Conservation (phyloP, 345 rosid genomes). For the Lumnitzera littorea region DNA sequence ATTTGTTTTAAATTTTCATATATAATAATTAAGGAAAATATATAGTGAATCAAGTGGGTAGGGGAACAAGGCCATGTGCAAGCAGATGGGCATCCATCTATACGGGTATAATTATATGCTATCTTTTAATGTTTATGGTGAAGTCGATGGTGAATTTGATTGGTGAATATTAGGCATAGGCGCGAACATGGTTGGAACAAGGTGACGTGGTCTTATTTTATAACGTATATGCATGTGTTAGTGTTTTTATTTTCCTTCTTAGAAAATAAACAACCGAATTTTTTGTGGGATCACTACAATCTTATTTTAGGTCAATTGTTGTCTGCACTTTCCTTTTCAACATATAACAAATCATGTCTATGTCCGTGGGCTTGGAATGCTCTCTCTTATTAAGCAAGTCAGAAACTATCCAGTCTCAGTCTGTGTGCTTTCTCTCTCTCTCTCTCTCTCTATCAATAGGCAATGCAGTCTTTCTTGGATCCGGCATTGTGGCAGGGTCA, state of each 20-base stretch:
- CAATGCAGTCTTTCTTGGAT: conserved; percentile 21
- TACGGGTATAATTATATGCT: neutral
- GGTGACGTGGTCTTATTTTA: neutral
- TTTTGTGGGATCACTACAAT: conserved; percentile 16
- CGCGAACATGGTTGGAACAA: conserved; percentile 12
- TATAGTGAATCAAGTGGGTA: conserved; percentile 9
- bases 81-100: conserved; percentile 27
- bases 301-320: conserved; percentile 9
- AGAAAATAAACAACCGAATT: neutral
- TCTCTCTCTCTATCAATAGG: too few species aligned
- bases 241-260: neutral
- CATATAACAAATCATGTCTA: conserved; percentile 5
- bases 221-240: neutral
- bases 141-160: conserved; percentile 4
- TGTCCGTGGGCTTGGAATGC: neutral
- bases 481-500: conserved; percentile 15
- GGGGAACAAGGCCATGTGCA: conserved; percentile 68
- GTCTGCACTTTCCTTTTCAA: neutral
- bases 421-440: too few species aligned
- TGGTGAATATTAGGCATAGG: conserved; percentile 9
- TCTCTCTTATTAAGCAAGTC: too few species aligned
- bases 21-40: neutral
- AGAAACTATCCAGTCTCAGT: too few species aligned
- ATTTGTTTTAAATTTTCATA: neutral
- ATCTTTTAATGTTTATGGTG: neutral